Evolutionary conservation across 2,329 filamentous ascomycete species (phyloP).

Genomic region (Trichoderma aggressivum): DNA sequence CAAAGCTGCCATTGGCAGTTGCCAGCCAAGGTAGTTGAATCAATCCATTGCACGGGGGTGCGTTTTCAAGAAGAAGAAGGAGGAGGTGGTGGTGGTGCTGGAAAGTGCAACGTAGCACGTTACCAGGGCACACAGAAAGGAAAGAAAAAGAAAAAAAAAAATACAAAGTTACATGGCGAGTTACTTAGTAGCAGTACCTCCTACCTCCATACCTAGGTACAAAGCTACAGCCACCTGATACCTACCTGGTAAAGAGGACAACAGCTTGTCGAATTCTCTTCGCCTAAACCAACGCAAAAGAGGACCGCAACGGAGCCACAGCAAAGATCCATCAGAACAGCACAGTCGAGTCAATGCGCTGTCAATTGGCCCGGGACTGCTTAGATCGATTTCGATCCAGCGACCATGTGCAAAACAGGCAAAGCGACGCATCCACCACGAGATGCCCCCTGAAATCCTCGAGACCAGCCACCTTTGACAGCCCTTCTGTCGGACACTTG

Average conservation of each 20-base stretch:
- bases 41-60: background rate
- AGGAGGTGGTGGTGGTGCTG: background rate
- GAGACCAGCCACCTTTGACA: background rate
- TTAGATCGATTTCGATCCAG: slow-evolving; percentile 8
- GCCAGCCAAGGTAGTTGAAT: background rate
- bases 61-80: background rate
- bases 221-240: background rate
- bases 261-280: background rate
- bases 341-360: background rate
- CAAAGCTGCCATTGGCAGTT: background rate
- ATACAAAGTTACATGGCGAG: background rate
- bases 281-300: background rate
- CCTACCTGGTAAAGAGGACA: no score
- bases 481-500: background rate
- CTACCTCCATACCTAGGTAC: background rate
- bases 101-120: background rate
- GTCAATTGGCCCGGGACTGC: background rate
- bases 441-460: background rate
- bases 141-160: background rate
- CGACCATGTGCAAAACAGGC: background rate
- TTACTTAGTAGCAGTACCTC: background rate
- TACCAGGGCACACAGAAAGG: background rate
- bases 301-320: background rate
- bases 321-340: background rate
- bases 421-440: background rate